Evolutionary conservation across 257 asterid genomes (phyloP).

Genomic region (Striga asiatica): DNA sequence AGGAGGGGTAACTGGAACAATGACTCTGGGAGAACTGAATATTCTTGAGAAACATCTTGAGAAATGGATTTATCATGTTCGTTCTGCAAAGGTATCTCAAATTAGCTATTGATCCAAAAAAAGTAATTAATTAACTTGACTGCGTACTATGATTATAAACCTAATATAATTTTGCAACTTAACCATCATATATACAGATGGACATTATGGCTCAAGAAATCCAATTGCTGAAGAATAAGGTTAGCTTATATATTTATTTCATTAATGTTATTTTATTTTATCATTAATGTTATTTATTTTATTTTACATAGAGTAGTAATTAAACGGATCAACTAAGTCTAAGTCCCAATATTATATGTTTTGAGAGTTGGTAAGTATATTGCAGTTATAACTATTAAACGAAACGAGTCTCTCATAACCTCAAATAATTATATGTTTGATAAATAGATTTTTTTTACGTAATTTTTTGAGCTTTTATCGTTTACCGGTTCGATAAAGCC

Average conservation of each 20-base stretch:
- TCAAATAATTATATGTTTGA: too few relatives aligned
- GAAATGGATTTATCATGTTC: slow-evolving; percentile 61
- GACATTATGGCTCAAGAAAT: slow-evolving; percentile 83
- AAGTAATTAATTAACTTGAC: not conserved
- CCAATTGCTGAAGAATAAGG: slow-evolving; percentile 73
- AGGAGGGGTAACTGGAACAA: slow-evolving; percentile 74
- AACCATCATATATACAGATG: slow-evolving; percentile 37
- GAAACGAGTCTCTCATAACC: too few relatives aligned
- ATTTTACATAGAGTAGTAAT: too few relatives aligned
- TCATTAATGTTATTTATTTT: too few relatives aligned
- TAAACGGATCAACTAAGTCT: too few relatives aligned
- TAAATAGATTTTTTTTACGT: too few relatives aligned
- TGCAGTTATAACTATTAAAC: too few relatives aligned
- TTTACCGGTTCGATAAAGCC: too few relatives aligned
- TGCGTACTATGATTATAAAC: not conserved
- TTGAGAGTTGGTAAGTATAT: too few relatives aligned
- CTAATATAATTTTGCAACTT: not conserved
- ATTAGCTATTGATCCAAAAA: too few relatives aligned
- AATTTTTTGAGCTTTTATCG: too few relatives aligned
- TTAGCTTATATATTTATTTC: slow-evolving; percentile 5
- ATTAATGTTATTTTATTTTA: not conserved
- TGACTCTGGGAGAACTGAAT: slow-evolving; percentile 50
- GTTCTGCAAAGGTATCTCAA: slow-evolving; percentile 85
- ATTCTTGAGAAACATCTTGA: slow-evolving; percentile 75
- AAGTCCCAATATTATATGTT: too few relatives aligned